Percentiles rank a stretch among this genome's conserved stretches.
phyloP scores from a whole-genome alignment of 768 basidiomycete genomes.

The Boletus tylopilopsis region DNA sequence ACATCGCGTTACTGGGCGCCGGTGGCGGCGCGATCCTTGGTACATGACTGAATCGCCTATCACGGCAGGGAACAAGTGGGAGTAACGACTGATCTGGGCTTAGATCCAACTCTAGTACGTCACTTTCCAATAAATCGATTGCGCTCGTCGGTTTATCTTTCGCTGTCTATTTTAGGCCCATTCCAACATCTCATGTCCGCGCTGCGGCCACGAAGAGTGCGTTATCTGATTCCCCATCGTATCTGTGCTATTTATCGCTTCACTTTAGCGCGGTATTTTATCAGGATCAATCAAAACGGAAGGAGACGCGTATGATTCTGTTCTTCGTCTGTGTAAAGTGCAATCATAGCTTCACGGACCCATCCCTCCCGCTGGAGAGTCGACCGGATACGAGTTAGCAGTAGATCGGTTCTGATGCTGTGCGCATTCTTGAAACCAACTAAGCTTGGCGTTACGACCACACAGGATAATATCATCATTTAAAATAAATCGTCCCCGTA shows the following conservation, averaged over 20 bases:
- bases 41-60: conserved; percentile 3
- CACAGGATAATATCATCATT: background rate
- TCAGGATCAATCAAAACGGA: conserved; percentile 96
- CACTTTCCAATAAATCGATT: background rate
- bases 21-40: conserved; percentile 11
- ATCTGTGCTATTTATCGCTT: conserved; percentile 2
- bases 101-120: conserved; percentile 83
- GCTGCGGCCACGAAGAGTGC: conserved; percentile 80
- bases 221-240: conserved; percentile 26
- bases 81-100: conserved; percentile 80
- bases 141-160: background rate
- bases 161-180: conserved; percentile 55
- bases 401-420: conserved; percentile 1
- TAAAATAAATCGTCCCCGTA: background rate
- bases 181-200: conserved; percentile 78
- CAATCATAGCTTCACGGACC: conserved; percentile 71
- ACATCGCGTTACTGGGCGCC: background rate
- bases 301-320: conserved; percentile 91
- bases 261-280: conserved; percentile 81
- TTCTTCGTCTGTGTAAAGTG: conserved; percentile 89
- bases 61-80: conserved; percentile 82
- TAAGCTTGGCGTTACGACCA: background rate
- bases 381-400: conserved; percentile 27
- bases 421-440: background rate
- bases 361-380: conserved; percentile 49